Evolutionary conservation across 768 basidiomycete species (phyloP).

Genomic region (Tulasnella sp.): DNA sequence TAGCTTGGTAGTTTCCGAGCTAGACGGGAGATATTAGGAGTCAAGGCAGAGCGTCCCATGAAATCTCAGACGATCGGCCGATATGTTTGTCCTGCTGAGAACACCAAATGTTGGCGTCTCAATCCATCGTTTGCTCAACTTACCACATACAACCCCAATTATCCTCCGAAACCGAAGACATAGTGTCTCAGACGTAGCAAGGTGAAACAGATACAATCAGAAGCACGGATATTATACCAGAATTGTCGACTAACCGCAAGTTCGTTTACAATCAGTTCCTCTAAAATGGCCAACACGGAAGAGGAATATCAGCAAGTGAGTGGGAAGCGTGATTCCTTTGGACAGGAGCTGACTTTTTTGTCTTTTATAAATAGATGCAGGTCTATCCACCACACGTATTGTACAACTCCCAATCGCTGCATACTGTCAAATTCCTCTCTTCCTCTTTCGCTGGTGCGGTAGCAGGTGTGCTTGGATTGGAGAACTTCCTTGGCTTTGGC

Average conservation of each 20-base stretch:
- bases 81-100: background rate
- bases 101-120: slow-evolving; percentile 6
- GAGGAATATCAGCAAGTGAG: slow-evolving; percentile 2
- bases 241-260: too few relatives aligned
- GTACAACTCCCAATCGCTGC: slow-evolving; percentile 43
- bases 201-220: too few relatives aligned
- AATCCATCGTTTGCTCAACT: too few relatives aligned
- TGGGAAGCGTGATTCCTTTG: too few relatives aligned
- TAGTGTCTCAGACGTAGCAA: too few relatives aligned
- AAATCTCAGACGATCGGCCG: background rate
- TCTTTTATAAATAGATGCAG: too few relatives aligned
- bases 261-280: too few relatives aligned
- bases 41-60: background rate
- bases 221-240: too few relatives aligned
- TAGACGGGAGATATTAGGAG: background rate
- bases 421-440: slow-evolving; percentile 66
- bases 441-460: slow-evolving; percentile 79
- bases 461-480: slow-evolving; percentile 80
- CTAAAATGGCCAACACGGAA: background rate
- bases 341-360: too few relatives aligned
- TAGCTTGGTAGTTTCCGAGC: slow-evolving; percentile 23
- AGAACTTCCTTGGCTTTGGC: slow-evolving; percentile 73
- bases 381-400: slow-evolving; percentile 55
- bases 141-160: too few relatives aligned
- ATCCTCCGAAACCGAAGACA: too few relatives aligned